Base-by-base conservation (phyloP, 2,329 filamentous ascomycete species). In the Allantophomopsis cytisporea region DNA sequence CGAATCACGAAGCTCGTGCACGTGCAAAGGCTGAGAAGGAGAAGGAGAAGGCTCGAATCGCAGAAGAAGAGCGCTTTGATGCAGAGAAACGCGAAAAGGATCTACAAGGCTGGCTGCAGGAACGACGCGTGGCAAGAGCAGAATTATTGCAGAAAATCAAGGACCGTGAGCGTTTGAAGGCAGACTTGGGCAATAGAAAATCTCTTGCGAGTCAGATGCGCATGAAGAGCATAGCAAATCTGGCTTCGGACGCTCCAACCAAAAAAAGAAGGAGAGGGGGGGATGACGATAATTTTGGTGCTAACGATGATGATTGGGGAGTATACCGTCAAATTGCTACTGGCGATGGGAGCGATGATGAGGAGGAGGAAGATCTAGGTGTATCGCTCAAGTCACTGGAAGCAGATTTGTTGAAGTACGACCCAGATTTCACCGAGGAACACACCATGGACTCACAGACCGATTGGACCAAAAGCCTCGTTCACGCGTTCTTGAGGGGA, bases 1-100 rank as follows among this genome's bases (percentile, higher is more conserved):
- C 87, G 2, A 95, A 94, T 50, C 80, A 94, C 52, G 91, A 96
- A 47, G 91, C 91, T 4, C 76, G 91, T 13, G 83, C 83, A 17
- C 78, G 91, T n/a, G 88, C 91, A 30, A 96, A 95, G 62, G 83
- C 83, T 0, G 91, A 98, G 56, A 98, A 96, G 59, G 88, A 94
- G 53, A 81, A 80, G 2, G 91, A 96, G 53, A 91, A 86, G 60
- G 85, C 85, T 0, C 75, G 91, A 6, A 58, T 81, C 44, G 85
- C 79, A 35, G 87, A 95, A 55, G 82, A 89, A 49, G 81, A 91
- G 50, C 76, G 87, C 4, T 66, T 83, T 1, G 91, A 98, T 55
- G 75, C 80, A 42, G 85, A 95, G 53, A 77, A 80, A 39, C 78
- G 91, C 31, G 80, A 87, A 48, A 87, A 82, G 42, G 74, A 96